Base-by-base conservation (phyloP, 345 rosid species). In the Pseudoturritis turrita region DNA sequence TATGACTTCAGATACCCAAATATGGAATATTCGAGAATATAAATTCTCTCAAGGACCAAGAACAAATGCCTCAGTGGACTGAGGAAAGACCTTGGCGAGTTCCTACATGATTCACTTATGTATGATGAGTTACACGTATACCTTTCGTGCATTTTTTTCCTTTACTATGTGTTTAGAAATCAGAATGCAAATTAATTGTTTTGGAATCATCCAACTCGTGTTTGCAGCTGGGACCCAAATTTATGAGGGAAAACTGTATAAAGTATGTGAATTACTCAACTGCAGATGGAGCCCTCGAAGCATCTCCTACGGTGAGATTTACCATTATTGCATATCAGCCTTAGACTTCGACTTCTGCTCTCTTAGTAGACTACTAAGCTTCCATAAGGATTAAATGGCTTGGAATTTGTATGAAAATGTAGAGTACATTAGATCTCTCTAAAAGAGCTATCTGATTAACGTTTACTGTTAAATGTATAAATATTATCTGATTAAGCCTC, bases 271-370 rank as follows among this genome's bases (percentile, higher is more conserved):
- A 54, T 17, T 91, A 91, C 81, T 91, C 93, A 75, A 87, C 91
- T 78, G 99, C 96, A 50, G 99, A 95, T 79, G 99, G 99, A 76
- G 99, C 96, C 49, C 63, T 95, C 75, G 99, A 91, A 82, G 99
- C 99, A 79, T 96, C 97, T 59, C 99, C 99, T 52, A 97, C 96
- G 82, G 99, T 95, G 74, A 88, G 87, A 78, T 54, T 67, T 59
- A 46, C 51, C 5, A 21, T 19, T 22, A 35, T 26, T 65, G 7
- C 61, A 58, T 26, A 47, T 29, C 43, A 44, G 23, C n/a, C 19
- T 19, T 73, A 36, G n/a, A 47, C 22, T 64, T 64, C 11, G 23
- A 65, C 35, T 15, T 33, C 22, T 23, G 49, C 7, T n/a, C 19
- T 9, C 41, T 63, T 53, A 40, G 4, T 52, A 50, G 12, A 60